Conservation (phyloP, 352 stramenopile genomes). For the Phytopythium cucurbitacearum region DNA sequence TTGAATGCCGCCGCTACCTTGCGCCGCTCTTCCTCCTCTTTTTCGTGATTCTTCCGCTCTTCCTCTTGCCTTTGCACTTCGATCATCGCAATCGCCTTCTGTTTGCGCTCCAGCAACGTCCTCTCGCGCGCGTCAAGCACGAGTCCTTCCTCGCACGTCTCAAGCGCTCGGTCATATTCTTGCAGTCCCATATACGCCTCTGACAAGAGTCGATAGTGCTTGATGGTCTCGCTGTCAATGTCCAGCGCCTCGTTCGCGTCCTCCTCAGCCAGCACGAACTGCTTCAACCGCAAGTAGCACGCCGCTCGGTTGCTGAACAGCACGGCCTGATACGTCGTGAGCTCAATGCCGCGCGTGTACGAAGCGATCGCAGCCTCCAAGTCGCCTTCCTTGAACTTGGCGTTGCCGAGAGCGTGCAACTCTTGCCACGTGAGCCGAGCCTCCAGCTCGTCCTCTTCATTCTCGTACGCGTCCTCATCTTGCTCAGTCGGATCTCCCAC, state of each 20-base stretch:
- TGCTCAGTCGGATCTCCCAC: not conserved
- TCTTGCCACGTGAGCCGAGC: constrained; percentile 21
- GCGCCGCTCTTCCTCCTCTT: constrained; percentile 1
- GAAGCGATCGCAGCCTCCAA: constrained; percentile 25
- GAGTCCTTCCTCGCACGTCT: constrained; percentile 32
- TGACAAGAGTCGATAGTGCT: constrained; percentile 32
- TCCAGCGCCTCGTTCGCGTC: constrained; percentile 33
- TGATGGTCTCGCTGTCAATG: constrained; percentile 19
- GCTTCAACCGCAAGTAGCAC: constrained; percentile 21
- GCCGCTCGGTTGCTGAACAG: constrained; percentile 30
- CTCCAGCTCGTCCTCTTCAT: constrained; percentile 8
- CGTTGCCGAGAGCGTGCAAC: constrained; percentile 27
- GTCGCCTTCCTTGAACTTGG: constrained; percentile 27
- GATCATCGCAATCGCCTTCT: constrained; percentile 12
- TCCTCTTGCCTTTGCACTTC: not conserved
- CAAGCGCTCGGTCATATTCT: constrained; percentile 24
- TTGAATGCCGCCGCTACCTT: not conserved
- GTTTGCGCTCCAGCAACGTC: constrained; percentile 13
- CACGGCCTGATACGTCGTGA: constrained; percentile 20
- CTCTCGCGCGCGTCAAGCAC: constrained; percentile 17
- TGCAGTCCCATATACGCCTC: constrained; percentile 31
- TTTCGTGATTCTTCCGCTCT: constrained; percentile 11
- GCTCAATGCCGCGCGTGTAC: constrained; percentile 22
- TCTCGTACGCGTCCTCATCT: not conserved
- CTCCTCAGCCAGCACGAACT: constrained; percentile 23